These are phyloP conservation scores for Leptosphaerulina australis DNA, from an alignment of 2,329 filamentous ascomycete species.

Conservation along the genomic window DNA sequence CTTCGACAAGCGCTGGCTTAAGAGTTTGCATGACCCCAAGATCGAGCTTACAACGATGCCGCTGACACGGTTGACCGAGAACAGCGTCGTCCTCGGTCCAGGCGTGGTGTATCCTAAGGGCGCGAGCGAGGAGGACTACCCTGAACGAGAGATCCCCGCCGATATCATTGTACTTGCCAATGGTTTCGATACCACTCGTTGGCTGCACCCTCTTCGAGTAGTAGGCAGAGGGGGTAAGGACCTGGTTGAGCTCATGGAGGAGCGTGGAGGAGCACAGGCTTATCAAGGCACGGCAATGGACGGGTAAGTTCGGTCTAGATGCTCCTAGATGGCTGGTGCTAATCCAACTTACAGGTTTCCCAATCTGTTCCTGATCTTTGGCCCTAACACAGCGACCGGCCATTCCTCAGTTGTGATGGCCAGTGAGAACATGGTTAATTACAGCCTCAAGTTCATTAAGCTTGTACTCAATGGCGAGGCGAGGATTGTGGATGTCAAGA, in stretches of 20 bases:
- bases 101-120: constrained; percentile 54
- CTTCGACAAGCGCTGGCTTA: constrained; percentile 63
- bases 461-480: constrained; percentile 82
- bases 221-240: constrained; percentile 58
- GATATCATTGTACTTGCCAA: constrained; percentile 68
- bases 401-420: constrained; percentile 66
- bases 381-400: constrained; percentile 68
- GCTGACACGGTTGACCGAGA: constrained; percentile 56
- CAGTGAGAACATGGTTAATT: constrained; percentile 66
- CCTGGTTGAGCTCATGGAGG: constrained; percentile 62
- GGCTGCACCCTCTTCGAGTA: constrained; percentile 61
- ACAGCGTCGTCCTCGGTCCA: constrained; percentile 59
- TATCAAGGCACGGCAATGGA: constrained; percentile 65
- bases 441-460: constrained; percentile 63
- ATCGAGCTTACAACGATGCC: constrained; percentile 61
- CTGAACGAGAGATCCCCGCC: constrained; percentile 56
- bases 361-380: constrained; percentile 69
- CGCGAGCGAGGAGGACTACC: constrained; percentile 41
- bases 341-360: constrained; percentile 43
- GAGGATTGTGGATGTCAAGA: constrained; percentile 86
- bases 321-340: background rate
- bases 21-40: constrained; percentile 59
- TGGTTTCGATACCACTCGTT: constrained; percentile 64
- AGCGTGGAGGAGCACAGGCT: constrained; percentile 65
- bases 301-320: background rate